Evolutionary conservation across 257 asterid genomes (phyloP).

Genomic region (Penstemon davidsonii): DNA sequence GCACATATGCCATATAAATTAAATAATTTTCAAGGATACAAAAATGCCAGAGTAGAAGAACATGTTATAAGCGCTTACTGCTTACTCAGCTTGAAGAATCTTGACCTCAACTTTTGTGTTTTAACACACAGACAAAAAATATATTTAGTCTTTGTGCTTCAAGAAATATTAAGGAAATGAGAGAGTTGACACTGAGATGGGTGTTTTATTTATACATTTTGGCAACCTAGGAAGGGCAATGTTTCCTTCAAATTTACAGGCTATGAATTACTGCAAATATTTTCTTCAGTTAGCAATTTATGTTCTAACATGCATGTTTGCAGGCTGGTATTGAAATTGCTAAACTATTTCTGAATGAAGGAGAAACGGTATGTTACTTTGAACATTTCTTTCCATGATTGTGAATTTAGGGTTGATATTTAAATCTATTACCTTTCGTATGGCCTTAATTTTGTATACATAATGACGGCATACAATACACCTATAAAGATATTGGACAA

Average conservation of each 20-base stretch:
- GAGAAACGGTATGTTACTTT: conserved; percentile 70
- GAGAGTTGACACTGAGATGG: no score
- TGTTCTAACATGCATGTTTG: conserved; percentile 40
- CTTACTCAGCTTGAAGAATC: conserved; percentile 8
- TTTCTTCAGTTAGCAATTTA: conserved; percentile 21
- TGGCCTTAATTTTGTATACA: no score
- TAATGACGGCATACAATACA: no score
- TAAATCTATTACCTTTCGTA: no score
- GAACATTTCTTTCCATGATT: conserved; percentile 16
- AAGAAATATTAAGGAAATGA: no score
- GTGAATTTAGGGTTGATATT: not conserved
- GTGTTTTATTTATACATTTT: no score
- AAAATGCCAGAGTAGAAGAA: not conserved
- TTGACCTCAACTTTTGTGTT: not conserved
- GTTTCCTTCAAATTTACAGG: not conserved
- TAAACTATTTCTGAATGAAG: conserved; percentile 82
- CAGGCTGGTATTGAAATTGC: conserved; percentile 99
- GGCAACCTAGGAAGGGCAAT: no score
- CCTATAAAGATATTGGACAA: no score
- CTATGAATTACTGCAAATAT: not conserved
- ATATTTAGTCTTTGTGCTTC: not conserved
- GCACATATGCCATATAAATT: not conserved
- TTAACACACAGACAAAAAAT: not conserved
- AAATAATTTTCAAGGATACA: not conserved
- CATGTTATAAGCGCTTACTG: not conserved